Base-by-base conservation (phyloP, 2,329 filamentous ascomycete genomes). In the Eurotiales sp. region DNA sequence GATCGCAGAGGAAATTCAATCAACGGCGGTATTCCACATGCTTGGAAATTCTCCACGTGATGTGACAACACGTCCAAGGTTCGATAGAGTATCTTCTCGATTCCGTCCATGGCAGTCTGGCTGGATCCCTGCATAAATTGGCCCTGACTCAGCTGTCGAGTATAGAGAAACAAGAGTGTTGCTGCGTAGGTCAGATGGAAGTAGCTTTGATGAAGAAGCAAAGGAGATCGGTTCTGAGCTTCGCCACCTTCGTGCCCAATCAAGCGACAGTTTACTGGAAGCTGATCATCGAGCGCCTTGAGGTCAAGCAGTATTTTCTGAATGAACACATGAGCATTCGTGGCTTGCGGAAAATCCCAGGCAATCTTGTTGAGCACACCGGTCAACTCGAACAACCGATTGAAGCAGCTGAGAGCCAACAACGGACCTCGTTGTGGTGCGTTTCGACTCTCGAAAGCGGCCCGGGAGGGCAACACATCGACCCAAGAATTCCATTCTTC, bases 401-500 rank as follows among this genome's bases (percentile, higher is more conserved):
- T 81, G 60, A 81, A 80, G 5, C 74, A 78, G 59, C 78, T 82
- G 19, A 78, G 61, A 4, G 73, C 69, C 40, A 76, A 69, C 11
- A 76, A 67, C 3, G 71, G 72, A 10, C 70, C 67, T 15, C 66
- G 65, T 30, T 64, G 64, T 50, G 69, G 68, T 6, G 63, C 58
- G 22, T 59, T 57, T 3, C 59, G 60, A 19, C 29, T 62, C 59
- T 43, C 56, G 51, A 21, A 61, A 57, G 51, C 62, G 55, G 55
- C 71, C 55, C 19, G 66, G 61, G 36, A 71, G 68, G 56, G 69
- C 66, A 71, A 51, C 11, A 70, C 64, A 22, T 83, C 79, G 15
- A 76, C 74, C 86, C 86, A 90, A 1, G 84, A 82, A 57, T 86
- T 82, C 86, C 86, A 89, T 68, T 89, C 85, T 60, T 89, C 86